Evolutionary conservation across 1,139 yeast species (phyloP).

Genomic region (Zygosaccharomyces pseudobailii): DNA sequence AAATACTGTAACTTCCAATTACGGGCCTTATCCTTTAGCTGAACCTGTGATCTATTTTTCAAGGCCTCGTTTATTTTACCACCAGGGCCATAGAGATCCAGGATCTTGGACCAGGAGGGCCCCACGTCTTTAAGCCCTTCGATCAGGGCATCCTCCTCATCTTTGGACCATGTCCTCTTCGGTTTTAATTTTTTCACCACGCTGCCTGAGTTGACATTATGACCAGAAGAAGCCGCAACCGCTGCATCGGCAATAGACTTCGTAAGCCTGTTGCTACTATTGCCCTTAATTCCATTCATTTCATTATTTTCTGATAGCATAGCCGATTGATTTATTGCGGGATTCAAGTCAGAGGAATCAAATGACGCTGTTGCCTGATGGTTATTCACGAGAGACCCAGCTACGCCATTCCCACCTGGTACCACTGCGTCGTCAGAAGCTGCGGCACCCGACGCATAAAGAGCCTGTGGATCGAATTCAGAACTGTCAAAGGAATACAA

Average conservation of each 20-base stretch:
- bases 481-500: constrained; percentile 21
- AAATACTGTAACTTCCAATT: constrained; percentile 87
- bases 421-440: constrained; percentile 12
- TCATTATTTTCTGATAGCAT: constrained; percentile 1
- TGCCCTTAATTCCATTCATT: neutral
- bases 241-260: constrained; percentile 22
- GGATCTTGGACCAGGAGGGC: constrained; percentile 87
- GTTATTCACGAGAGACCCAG: neutral
- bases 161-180: constrained; percentile 71
- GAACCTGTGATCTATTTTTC: constrained; percentile 84
- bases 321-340: constrained; percentile 4
- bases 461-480: constrained; percentile 23
- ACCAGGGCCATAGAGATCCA: constrained; percentile 87
- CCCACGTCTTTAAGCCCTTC: constrained; percentile 79
- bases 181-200: constrained; percentile 24
- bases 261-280: neutral
- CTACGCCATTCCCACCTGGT: constrained; percentile 1
- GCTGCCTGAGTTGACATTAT: constrained; percentile 1
- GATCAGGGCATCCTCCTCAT: constrained; percentile 80
- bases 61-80: constrained; percentile 79
- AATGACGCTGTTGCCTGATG: constrained; percentile 3
- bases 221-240: constrained; percentile 16
- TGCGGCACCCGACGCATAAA: constrained; percentile 22
- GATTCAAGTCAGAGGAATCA: constrained; percentile 5
- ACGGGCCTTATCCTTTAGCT: constrained; percentile 90